Evolutionary conservation across 140 eudicot species (phyloP).

Genomic region (Anethum foeniculum): DNA sequence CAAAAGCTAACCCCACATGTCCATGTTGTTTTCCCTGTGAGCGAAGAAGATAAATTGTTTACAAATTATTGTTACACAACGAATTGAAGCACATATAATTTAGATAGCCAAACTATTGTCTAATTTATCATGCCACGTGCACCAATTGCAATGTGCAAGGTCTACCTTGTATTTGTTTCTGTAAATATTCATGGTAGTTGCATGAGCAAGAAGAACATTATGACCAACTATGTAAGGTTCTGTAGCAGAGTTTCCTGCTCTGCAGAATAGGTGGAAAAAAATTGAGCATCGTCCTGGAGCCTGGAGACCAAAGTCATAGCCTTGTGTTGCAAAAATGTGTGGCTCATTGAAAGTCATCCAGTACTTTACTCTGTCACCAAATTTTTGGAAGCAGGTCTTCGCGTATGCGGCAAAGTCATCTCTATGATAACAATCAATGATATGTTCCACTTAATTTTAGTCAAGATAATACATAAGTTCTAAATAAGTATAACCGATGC

Average conservation of each 20-base stretch:
- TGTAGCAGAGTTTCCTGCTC: constrained; percentile 60
- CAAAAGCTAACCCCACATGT: constrained; percentile 48
- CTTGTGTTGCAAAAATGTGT: constrained; percentile 47
- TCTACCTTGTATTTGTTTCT: constrained; percentile 62
- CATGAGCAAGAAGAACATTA: constrained; percentile 69
- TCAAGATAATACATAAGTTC: too few species aligned
- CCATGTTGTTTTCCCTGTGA: constrained; percentile 57
- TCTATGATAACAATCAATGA: constrained; percentile 23
- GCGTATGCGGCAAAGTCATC: constrained; percentile 64
- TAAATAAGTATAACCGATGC: too few species aligned
- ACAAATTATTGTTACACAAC: neutral
- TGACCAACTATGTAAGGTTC: constrained; percentile 33
- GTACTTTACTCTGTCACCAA: constrained; percentile 83
- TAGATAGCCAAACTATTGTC: neutral
- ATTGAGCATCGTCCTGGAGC: constrained; percentile 73
- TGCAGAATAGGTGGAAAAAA: constrained; percentile 32
- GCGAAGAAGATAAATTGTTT: neutral
- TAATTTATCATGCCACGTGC: neutral
- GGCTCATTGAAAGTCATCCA: constrained; percentile 97
- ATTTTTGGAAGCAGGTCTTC: constrained; percentile 64
- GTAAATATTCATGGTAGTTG: constrained; percentile 50
- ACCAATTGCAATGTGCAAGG: neutral
- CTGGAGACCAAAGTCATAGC: constrained; percentile 71
- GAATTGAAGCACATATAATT: neutral
- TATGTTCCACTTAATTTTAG: neutral